phyloP scores from a whole-genome alignment of 441 rosid genomes.

The Jatropha podagrica region DNA sequence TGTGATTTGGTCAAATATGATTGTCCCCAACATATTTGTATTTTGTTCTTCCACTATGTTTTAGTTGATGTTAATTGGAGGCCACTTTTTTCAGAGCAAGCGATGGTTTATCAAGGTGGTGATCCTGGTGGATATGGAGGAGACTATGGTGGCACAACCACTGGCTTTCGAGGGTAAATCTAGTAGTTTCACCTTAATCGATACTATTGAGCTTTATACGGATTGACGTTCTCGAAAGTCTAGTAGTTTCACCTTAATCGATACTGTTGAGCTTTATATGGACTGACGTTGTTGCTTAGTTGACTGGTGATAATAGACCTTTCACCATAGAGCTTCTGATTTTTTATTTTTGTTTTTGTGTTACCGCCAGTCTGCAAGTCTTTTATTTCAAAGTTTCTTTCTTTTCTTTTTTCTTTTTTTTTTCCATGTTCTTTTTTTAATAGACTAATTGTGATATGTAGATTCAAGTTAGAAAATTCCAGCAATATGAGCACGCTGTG shows the following conservation, averaged over 20 bases:
- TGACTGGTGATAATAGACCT: background rate
- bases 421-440: background rate
- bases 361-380: background rate
- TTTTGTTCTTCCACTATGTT: background rate
- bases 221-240: background rate
- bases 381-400: background rate
- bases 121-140: conserved; percentile 59
- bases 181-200: background rate
- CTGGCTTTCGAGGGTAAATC: conserved; percentile 53
- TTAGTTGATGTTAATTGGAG: background rate
- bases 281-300: background rate
- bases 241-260: background rate
- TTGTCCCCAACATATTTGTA: background rate
- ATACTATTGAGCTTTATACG: background rate
- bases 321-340: background rate
- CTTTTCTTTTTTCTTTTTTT: background rate
- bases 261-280: background rate
- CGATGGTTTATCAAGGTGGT: conserved; percentile 47
- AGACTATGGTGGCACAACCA: conserved; percentile 35
- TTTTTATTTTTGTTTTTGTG: background rate
- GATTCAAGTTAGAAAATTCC: background rate
- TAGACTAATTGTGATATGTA: background rate
- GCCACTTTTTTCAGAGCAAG: conserved; percentile 50
- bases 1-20: background rate
- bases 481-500: background rate